A percentile compares a stretch with the other conserved stretches of the same genome.
Evolutionary conservation across 2,329 filamentous ascomycete genomes (phyloP).

Genomic region (Aspergillaceae sp.): DNA sequence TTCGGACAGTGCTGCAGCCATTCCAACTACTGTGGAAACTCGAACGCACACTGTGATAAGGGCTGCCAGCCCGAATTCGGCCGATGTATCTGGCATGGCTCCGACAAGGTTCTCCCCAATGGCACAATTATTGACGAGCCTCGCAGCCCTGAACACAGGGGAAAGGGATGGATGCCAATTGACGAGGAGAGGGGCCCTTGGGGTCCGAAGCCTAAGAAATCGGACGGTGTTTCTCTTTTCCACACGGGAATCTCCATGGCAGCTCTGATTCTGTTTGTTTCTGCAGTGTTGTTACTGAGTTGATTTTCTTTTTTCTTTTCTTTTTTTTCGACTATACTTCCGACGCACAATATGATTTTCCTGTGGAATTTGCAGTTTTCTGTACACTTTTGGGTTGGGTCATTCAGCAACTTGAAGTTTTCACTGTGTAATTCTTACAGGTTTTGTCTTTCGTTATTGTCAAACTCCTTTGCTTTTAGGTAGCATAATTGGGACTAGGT

Average conservation of each 20-base stretch:
- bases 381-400: neutral
- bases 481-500: too few species aligned
- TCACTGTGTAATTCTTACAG: neutral
- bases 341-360: too few species aligned
- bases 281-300: constrained; percentile 3
- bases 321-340: too few species aligned
- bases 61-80: constrained; percentile 25
- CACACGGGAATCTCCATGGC: neutral
- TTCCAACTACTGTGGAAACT: constrained; percentile 23
- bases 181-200: neutral
- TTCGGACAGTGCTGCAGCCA: constrained; percentile 28
- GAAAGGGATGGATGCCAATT: neutral
- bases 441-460: too few species aligned
- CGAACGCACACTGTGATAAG: constrained; percentile 19
- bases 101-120: constrained; percentile 2
- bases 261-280: constrained; percentile 5
- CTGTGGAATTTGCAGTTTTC: too few species aligned
- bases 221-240: constrained; percentile 4
- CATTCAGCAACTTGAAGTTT: neutral
- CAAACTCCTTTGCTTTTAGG: too few species aligned
- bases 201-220: constrained; percentile 4
- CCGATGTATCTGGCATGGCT: constrained; percentile 13
- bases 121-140: constrained; percentile 13
- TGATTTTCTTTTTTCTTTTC: neutral
- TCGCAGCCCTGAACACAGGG: constrained; percentile 7